A percentile compares a stretch with the other conserved stretches of the same genome.
phyloP scores from a whole-genome alignment of 176 grass and related monocot genomes.

The Miscanthus lutarioriparius region DNA sequence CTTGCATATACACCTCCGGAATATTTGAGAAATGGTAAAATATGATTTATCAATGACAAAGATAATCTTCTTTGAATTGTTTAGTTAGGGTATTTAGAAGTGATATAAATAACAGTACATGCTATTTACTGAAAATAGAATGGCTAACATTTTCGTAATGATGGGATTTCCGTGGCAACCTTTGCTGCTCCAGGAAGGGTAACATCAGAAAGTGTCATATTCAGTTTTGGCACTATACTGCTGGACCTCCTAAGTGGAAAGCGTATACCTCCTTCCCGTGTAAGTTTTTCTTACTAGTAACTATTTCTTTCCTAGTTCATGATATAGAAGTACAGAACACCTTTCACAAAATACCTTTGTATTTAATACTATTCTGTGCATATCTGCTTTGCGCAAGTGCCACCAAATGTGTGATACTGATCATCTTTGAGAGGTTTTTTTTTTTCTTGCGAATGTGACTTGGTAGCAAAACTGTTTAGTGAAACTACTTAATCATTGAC shows the following conservation, averaged over 20 bases:
- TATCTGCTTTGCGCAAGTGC: not conserved
- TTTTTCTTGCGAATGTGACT: not conserved
- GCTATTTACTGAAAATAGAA: not conserved
- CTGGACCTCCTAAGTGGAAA: constrained; percentile 98
- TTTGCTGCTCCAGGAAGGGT: constrained; percentile 70
- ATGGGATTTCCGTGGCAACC: constrained; percentile 13
- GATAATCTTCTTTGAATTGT: not conserved
- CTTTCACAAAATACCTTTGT: not conserved
- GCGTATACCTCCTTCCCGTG: constrained; percentile 93
- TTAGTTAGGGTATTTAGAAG: constrained; percentile 20
- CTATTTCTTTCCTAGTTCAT: not conserved
- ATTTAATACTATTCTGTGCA: constrained; percentile 9
- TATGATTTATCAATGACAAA: not conserved
- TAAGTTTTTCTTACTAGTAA: constrained; percentile 46
- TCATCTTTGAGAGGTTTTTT: not conserved
- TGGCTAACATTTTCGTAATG: not conserved
- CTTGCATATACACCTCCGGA: constrained; percentile 97
- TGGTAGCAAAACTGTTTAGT: constrained; percentile 7
- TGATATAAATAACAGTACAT: constrained; percentile 12
- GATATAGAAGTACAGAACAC: not conserved
- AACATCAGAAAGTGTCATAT: constrained; percentile 94
- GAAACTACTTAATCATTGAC: constrained; percentile 5
- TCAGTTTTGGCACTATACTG: constrained; percentile 94
- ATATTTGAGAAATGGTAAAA: constrained; percentile 97
- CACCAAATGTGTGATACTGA: not conserved